Evolutionary conservation across 192 early-diverging fungal genomes (phyloP).

Genomic region (Umbelopsis isabellina): DNA sequence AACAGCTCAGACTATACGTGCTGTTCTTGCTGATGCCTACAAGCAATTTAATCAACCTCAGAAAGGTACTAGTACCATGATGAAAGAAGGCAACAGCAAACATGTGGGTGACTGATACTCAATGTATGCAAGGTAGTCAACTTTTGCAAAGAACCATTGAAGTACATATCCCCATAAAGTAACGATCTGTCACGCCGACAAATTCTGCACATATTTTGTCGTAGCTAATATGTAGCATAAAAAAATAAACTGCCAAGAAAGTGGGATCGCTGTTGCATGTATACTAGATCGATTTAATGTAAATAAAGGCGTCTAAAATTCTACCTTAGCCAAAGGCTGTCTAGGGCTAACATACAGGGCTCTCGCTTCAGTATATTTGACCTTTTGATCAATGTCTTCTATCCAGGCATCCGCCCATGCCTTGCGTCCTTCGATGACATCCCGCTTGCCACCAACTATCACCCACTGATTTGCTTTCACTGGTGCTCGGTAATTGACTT

Average conservation of each 20-base stretch:
- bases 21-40: too few species aligned
- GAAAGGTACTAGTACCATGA: too few species aligned
- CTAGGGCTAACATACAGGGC: conserved; percentile 36
- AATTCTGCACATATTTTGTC: too few species aligned
- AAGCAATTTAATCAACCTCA: too few species aligned
- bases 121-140: background rate
- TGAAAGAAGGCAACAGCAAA: background rate
- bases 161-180: background rate
- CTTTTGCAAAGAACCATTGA: background rate
- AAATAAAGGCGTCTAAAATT: conserved; percentile 1
- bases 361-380: conserved; percentile 22
- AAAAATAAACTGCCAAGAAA: too few species aligned
- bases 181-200: background rate
- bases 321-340: conserved; percentile 20
- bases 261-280: background rate
- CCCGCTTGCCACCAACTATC: conserved; percentile 27
- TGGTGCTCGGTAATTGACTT: conserved; percentile 30
- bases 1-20: too few species aligned
- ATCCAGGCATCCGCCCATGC: conserved; percentile 32
- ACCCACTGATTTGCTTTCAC: conserved; percentile 34
- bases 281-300: background rate
- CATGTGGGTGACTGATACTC: background rate
- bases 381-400: conserved; percentile 23
- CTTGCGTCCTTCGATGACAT: conserved; percentile 31
- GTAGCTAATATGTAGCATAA: too few species aligned